Conservation (phyloP, 2,329 filamentous ascomycete species). For the Pseudogymnoascus sp. region DNA sequence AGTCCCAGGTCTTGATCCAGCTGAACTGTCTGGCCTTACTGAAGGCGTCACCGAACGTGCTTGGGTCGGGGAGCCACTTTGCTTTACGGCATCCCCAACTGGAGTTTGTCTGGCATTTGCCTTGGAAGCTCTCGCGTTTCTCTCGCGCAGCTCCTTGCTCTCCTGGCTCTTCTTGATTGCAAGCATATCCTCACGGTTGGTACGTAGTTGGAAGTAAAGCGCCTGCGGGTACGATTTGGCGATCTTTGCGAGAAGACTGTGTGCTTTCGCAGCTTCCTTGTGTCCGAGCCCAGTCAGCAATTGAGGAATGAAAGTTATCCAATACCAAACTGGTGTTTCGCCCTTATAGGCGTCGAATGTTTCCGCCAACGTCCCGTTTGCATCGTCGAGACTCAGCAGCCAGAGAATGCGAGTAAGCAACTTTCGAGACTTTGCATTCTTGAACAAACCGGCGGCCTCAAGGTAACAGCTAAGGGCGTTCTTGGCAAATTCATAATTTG, state of each 20-base stretch:
- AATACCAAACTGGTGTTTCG: conserved; percentile 97
- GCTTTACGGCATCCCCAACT: conserved; percentile 20
- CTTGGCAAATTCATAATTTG: conserved; percentile 72
- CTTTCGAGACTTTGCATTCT: conserved; percentile 93
- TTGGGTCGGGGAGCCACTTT: conserved; percentile 24
- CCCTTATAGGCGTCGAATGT: conserved; percentile 97
- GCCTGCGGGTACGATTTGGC: conserved; percentile 94
- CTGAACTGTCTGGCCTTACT: conserved; percentile 19
- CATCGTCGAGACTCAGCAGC: conserved; percentile 88
- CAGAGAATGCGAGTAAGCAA: conserved; percentile 88
- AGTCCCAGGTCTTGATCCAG: conserved; percentile 33
- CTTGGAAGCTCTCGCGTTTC: conserved; percentile 30
- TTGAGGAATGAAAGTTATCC: conserved; percentile 98
- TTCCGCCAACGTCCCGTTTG: conserved; percentile 70
- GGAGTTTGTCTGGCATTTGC: conserved; percentile 23
- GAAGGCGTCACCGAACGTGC: conserved; percentile 22
- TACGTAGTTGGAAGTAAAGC: conserved; percentile 90
- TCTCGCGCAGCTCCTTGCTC: conserved; percentile 52
- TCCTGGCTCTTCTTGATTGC: conserved; percentile 85
- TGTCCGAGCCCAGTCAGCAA: conserved; percentile 84
- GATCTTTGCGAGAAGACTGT: conserved; percentile 82
- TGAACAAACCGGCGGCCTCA: conserved; percentile 92
- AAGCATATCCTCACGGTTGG: conserved; percentile 87
- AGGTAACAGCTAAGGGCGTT: conserved; percentile 94
- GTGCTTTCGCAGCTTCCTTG: conserved; percentile 81